Base-by-base conservation (phyloP, 78 protist species). In the Pigoraptor vietnamica region DNA sequence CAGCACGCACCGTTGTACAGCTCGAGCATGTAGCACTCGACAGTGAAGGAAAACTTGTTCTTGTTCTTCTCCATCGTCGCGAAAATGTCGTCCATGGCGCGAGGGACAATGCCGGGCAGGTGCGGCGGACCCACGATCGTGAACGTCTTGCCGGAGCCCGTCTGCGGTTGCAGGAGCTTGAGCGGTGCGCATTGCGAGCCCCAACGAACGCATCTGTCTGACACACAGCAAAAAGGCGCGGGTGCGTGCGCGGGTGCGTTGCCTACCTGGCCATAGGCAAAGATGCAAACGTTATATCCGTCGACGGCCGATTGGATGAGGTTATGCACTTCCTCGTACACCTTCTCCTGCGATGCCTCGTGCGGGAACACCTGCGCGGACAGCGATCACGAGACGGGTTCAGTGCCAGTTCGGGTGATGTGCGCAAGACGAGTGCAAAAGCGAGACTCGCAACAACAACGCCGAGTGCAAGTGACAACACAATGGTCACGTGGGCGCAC, bases 211-310 rank as follows among this genome's bases (percentile, higher is more conserved):
- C 21, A 79, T 1, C 33, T n/a, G n/a, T n/a, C n/a, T n/a, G n/a
- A n/a, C n/a, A n/a, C n/a, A n/a, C n/a, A n/a, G 39, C 87, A 83
- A 6, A 32, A 10, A 34, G 38, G 0, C 19, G 37, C 1, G 38
- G 1, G 87, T 2, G 87, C 1, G 38, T 34, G 38, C 24, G 87
- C 37, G 38, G 1, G 87, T 83, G 87, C 1, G 38, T 79, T 79
- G 1, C 93, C 94, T 24, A 95, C 94, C 37, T 94, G 95, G 48
- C 95, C 97, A 40, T 93, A 96, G 1, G 97, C 97, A 39, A 96
- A 96, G 91, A 96, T 86, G 92, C 96, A 94, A 6, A 93, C 94
- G 91, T 96, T 94, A 92, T 93, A 93, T 0, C 97, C 97, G 84
- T 95, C 96, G 38, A 95, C 84, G 29, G 95, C 96, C 0, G 95